Evolutionary conservation across 2,329 filamentous ascomycete species (phyloP), one percentile per base, ranked within the genome.

Genomic region (Clarireedia homoeocarpa): DNA sequence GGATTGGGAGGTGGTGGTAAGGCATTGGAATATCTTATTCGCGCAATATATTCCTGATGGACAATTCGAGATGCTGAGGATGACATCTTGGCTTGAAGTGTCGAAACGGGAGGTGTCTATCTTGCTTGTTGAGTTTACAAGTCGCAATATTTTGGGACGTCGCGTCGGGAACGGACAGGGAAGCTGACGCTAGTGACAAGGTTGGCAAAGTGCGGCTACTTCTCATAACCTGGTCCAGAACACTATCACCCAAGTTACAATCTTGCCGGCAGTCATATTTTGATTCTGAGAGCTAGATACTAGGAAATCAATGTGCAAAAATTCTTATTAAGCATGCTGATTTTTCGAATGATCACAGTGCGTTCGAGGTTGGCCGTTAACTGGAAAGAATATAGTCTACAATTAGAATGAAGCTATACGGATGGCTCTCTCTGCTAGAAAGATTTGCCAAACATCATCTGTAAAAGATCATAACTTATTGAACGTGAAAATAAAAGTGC

Each of bases 41-140:
- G 88, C 61, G 91, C 92, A 70, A 99, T 96, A 74, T 96, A 97
- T 74, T 99, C 94, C 74, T 99, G 94, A 70, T 95, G 90, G 66
- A 85, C 77, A 67, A 82, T 77, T 51, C 60, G 62, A 20, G 65
- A 61, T 40, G 62, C 62, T 24, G 65, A 67, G 44, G 65, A 68
- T 17, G 66, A 58, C 65, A 68, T 68, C 42, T 46, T 59, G 34
- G 40, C 34, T 39, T 45, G 53, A 27, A 30, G 45, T 48, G 45
- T 42, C 47, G 27, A 48, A 2, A 27, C 50, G 45, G n/a, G 34
- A 38, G 30, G 14, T 5, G 27, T 48, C n/a, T 17, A 44, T 39
- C 27, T 53, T 50, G 24, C 30, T 39, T 38, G 27, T 30, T 26
- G 26, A 44, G n/a, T 17, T 48, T 20, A 48, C 5, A n/a, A 39